Percentiles rank a stretch among this genome's conserved stretches.
phyloP scores from a whole-genome alignment of 78 protist genomes.

The Speleostelium caveatum region DNA sequence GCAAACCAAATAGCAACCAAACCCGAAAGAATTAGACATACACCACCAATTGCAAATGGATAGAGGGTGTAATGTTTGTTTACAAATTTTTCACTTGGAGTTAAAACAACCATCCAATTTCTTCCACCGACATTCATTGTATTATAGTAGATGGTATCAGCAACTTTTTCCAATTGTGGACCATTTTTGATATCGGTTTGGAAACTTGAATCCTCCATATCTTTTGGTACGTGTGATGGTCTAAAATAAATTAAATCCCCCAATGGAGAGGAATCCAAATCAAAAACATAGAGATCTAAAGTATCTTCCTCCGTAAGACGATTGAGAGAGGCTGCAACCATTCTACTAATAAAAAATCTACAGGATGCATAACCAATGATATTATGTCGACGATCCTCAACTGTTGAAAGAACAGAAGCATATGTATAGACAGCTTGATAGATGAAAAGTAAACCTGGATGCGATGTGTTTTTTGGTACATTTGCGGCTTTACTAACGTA shows the following conservation, averaged over 20 bases:
- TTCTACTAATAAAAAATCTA: conserved; percentile 42
- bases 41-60: conserved; percentile 67
- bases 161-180: neutral
- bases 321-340: conserved; percentile 39
- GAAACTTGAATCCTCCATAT: neutral
- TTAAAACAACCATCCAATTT: conserved; percentile 60
- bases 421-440: conserved; percentile 52
- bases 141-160: conserved; percentile 41
- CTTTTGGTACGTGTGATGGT: conserved; percentile 8
- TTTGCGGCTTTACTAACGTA: conserved; percentile 12
- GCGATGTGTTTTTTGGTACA: conserved; percentile 4
- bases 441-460: conserved; percentile 5
- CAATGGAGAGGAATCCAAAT: conserved; percentile 2
- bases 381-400: conserved; percentile 31
- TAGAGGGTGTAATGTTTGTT: conserved; percentile 56
- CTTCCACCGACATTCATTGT: conserved; percentile 75
- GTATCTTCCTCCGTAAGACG: conserved; percentile 72
- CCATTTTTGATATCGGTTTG: conserved; percentile 1
- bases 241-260: conserved; percentile 9
- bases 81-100: conserved; percentile 19
- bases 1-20: conserved; percentile 71
- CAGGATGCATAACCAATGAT: conserved; percentile 60
- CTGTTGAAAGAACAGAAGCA: conserved; percentile 24
- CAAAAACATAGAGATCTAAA: conserved; percentile 50
- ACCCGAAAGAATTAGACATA: conserved; percentile 32